These are phyloP conservation scores for Kregervanrija fluxuum DNA, from an alignment of 805 yeast species.

Conservation along the genomic window DNA sequence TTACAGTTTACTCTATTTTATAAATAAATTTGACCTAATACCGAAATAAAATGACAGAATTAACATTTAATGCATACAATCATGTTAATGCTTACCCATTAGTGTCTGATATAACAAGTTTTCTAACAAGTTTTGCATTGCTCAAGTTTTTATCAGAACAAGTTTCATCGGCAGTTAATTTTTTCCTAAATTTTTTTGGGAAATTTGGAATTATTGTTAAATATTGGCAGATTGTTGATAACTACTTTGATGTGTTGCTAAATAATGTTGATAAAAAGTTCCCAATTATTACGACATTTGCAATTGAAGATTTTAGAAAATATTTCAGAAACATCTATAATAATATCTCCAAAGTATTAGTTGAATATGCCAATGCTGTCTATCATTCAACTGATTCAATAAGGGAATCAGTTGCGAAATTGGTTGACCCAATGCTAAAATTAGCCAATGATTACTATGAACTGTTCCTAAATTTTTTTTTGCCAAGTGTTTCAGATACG, in stretches of 20 bases:
- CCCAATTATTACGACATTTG: slow-evolving; percentile 23
- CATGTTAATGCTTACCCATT: slow-evolving; percentile 28
- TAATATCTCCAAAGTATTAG: background rate
- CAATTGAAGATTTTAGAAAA: slow-evolving; percentile 10
- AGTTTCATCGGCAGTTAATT: slow-evolving; percentile 8
- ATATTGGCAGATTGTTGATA: slow-evolving; percentile 19
- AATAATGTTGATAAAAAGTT: slow-evolving; percentile 22
- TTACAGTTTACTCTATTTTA: too few relatives aligned
- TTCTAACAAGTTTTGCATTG: slow-evolving; percentile 12
- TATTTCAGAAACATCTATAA: too few relatives aligned
- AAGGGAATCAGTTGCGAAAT: background rate
- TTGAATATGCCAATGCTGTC: slow-evolving; percentile 6
- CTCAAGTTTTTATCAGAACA: slow-evolving; percentile 14
- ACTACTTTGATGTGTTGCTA: slow-evolving; percentile 15
- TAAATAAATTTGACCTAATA: too few relatives aligned
- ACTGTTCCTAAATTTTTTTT: slow-evolving; percentile 17
- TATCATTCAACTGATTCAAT: background rate
- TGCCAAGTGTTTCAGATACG: slow-evolving; percentile 18
- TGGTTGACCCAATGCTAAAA: slow-evolving; percentile 22
- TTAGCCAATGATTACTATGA: slow-evolving; percentile 26
- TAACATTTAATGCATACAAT: slow-evolving; percentile 8
- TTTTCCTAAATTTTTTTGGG: slow-evolving; percentile 11
- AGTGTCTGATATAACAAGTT: slow-evolving; percentile 18
- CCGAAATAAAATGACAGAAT: background rate
- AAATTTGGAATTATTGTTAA: slow-evolving; percentile 15